Conservation (phyloP, 306 rosid species). For the Cucumis hystrix region DNA sequence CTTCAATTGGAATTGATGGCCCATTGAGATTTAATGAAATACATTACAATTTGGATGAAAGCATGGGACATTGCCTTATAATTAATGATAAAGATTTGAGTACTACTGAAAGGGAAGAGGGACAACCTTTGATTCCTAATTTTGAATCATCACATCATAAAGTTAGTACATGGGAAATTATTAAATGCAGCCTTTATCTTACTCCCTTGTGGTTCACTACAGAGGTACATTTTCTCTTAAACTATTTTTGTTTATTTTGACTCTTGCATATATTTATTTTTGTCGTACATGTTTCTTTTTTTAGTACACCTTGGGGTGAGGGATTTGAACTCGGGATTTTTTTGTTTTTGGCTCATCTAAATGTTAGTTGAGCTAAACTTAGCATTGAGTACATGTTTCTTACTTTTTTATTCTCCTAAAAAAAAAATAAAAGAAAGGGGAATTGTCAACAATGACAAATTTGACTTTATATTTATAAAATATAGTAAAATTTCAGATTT, state of each 20-base stretch:
- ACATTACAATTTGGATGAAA: conserved; percentile 9
- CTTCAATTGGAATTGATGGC: conserved; percentile 14
- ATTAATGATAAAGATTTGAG: conserved; percentile 26
- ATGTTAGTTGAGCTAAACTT: too few species aligned
- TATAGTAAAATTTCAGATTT: too few species aligned
- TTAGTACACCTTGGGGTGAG: too few species aligned
- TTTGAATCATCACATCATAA: conserved; percentile 17
- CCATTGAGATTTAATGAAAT: conserved; percentile 23
- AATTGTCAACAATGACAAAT: too few species aligned
- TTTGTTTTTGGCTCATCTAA: too few species aligned
- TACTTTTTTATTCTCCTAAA: too few species aligned
- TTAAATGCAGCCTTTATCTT: conserved; percentile 40
- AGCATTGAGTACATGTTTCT: too few species aligned
- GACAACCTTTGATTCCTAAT: conserved; percentile 10
- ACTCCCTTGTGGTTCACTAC: conserved; percentile 61
- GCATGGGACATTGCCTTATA: conserved; percentile 14
- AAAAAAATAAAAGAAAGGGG: too few species aligned
- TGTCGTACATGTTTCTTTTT: not conserved
- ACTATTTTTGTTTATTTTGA: not conserved
- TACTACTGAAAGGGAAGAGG: conserved; percentile 38
- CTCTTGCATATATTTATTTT: not conserved
- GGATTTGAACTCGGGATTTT: too few species aligned
- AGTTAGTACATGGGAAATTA: conserved; percentile 38
- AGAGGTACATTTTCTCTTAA: conserved; percentile 36
- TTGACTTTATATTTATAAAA: too few species aligned